Base-by-base conservation (phyloP, 768 basidiomycete genomes). In the Cystoderma amianthinum region DNA sequence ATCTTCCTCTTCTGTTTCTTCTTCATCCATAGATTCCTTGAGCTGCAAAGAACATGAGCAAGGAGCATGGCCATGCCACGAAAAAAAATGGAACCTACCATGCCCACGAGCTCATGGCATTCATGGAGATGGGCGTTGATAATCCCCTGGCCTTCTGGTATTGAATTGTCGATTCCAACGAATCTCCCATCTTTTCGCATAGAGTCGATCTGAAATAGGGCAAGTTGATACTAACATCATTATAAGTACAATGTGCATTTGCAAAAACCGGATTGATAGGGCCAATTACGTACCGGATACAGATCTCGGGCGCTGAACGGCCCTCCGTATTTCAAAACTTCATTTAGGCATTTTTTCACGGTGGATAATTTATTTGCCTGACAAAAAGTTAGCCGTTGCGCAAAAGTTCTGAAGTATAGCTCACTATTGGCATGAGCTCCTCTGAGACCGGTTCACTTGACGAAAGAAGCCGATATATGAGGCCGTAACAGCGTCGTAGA, bases 361-460 rank as follows among this genome's bases (percentile, higher is more conserved):
- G 94, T 97, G 12, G 90, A 91, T 2, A 97, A 65, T 55, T 97
- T 97, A 67, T 97, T 97, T 4, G 94, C 92, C 93, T 95, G 47
- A 1, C n/a, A n/a, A 28, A 28, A 28, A 28, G 25, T 28, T 28
- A 28, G 25, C 25, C 25, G 25, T n/a, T 28, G 7, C n/a, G 25
- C 7, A 7, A n/a, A n/a, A 28, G 25, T 7, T n/a, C 25, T 28
- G 25, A 28, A 7, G 16, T 32, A 2, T 12, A 21, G 47, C 55
- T 30, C 60, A 94, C 94, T 28, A 96, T 77, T 4, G 94, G 94
- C 88, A 97, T 98, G 12, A 99, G 67, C 60, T 98, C 96, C 61
- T 99, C 96, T 0, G 92, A 95, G 2, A 99, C 93, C 0, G 96
- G 96, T 63, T 97, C 95, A 47, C 88, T 91, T 15, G 92, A 92